Evolutionary conservation across 2,329 filamentous ascomycete species (phyloP), one percentile per base, ranked within the genome.

Genomic region (Alternaria ethzedia): DNA sequence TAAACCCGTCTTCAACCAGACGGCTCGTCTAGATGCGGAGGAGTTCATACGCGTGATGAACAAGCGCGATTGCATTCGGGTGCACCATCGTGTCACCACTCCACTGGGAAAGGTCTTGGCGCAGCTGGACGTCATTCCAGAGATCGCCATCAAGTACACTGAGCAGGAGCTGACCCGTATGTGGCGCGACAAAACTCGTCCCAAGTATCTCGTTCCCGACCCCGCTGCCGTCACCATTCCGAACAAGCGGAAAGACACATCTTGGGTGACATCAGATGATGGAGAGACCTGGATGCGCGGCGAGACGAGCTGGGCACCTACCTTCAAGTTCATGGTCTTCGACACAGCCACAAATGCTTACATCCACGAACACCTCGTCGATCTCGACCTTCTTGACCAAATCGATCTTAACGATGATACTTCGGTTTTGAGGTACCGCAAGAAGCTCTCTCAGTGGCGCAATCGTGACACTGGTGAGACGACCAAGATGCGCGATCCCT

Each of bases 271-370:
- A 11, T 7, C 10, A 4, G 45, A 57, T 11, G 44, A 30, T 1
- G 45, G 55, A 11, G 11, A 50, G 4, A 41, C 17, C 15, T 57
- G 57, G 57, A 59, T 15, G 4, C 49, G 57, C 25, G 47, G 26
- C 1, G 26, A 20, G 3, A 3, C 5, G 3, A 23, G 4, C 10
- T 59, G 30, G 32, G 2, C 36, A 2, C 41, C 47, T 4, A 54
- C 13, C 6, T 41, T 59, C 25, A 26, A 45, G 13, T 59, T 59
- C 15, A 54, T 54, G 23, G 57, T 59, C 17, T 54, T 59, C 17
- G 57, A 54, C 10, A 30, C 45, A 49, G 25, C 43, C 13, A 59
- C 47, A 1, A 6, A 59, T 3, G 57, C 57, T 3, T 59, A 59
- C 17, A 54, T 46, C 12, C 11, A 46, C 11, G 13, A 54, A 11